Conservation (phyloP, 2,329 filamentous ascomycete genomes). For the Stagonosporopsis chrysanthemi region DNA sequence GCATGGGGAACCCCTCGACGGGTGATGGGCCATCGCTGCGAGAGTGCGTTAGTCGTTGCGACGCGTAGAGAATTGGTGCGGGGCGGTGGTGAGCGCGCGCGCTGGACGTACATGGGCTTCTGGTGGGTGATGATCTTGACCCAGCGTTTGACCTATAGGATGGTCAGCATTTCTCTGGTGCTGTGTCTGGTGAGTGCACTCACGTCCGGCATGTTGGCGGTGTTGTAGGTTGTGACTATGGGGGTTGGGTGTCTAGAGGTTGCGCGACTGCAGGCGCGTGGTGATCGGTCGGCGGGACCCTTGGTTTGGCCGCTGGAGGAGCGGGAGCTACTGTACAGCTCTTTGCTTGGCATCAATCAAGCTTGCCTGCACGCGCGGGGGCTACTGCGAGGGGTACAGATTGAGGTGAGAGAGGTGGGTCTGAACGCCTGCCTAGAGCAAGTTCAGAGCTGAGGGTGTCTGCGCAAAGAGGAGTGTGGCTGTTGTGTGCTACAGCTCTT, state of each 20-base stretch:
- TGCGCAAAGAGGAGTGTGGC: neutral
- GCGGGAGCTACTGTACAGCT: conserved; percentile 13
- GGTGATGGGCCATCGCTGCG: conserved; percentile 78
- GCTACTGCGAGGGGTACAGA: conserved; percentile 6
- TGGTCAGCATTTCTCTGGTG: conserved; percentile 19
- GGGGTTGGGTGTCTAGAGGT: conserved; percentile 5
- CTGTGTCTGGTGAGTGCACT: conserved; percentile 25
- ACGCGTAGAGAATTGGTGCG: conserved; percentile 11
- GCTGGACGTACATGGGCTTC: conserved; percentile 75
- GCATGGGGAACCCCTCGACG: conserved; percentile 88
- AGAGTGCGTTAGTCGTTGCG: conserved; percentile 21
- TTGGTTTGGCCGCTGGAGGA: conserved; percentile 23
- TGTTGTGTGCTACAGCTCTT: neutral
- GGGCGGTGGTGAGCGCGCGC: conserved; percentile 24
- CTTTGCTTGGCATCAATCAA: conserved; percentile 21
- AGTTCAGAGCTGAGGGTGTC: neutral
- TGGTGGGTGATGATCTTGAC: conserved; percentile 95
- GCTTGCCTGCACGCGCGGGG: conserved; percentile 11
- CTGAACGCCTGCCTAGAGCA: neutral
- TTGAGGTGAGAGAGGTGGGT: neutral
- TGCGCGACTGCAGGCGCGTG: conserved; percentile 29
- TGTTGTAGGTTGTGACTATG: neutral
- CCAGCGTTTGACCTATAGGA: conserved; percentile 75
- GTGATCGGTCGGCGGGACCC: neutral
- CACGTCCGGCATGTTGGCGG: conserved; percentile 56